phyloP scores from a whole-genome alignment of 2,329 filamentous ascomycete genomes.

The Thelonectria rubi region DNA sequence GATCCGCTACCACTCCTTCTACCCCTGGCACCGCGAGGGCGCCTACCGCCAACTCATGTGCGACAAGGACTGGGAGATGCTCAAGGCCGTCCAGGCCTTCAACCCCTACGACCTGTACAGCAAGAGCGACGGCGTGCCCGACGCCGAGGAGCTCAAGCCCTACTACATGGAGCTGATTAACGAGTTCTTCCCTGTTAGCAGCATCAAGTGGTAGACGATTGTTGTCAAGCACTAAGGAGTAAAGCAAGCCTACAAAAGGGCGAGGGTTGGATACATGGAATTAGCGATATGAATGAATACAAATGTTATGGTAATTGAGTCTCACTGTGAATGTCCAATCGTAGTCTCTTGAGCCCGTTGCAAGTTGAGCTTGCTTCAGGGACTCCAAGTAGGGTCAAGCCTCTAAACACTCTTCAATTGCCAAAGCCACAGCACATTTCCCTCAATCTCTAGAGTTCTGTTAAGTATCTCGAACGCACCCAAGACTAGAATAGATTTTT shows the following conservation, averaged over 20 bases:
- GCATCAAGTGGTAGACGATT: conserved; percentile 52
- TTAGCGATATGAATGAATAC: conserved; percentile 26
- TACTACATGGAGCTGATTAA: conserved; percentile 56
- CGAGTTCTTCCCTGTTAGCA: conserved; percentile 53
- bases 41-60: conserved; percentile 87
- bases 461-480: no score
- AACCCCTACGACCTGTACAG: conserved; percentile 94
- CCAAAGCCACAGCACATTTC: no score
- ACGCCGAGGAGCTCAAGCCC: conserved; percentile 76
- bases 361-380: no score
- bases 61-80: conserved; percentile 80
- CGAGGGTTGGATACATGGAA: conserved; percentile 14
- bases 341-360: no score
- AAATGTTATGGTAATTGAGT: conserved; percentile 10
- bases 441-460: no score
- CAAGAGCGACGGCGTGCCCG: conserved; percentile 85
- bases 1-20: conserved; percentile 94
- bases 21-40: conserved; percentile 86
- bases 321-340: background rate
- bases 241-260: conserved; percentile 15
- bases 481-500: no score
- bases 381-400: no score
- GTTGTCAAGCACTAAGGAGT: background rate
- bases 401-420: no score
- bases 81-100: conserved; percentile 84